A percentile compares a stretch with the other conserved stretches of the same genome.
phyloP scores from a whole-genome alignment of 2,329 filamentous ascomycete genomes.

The Shiraia sp. region DNA sequence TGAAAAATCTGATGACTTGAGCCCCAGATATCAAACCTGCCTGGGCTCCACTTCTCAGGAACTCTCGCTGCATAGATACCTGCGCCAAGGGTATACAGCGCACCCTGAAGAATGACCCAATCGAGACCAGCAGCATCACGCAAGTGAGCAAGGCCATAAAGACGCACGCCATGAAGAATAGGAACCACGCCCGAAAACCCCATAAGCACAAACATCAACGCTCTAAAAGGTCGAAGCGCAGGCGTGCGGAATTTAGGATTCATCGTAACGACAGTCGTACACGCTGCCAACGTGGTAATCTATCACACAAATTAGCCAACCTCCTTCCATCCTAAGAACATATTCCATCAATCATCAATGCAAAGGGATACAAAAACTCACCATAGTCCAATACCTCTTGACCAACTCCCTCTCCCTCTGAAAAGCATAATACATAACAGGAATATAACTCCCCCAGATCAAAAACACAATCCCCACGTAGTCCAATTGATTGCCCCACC shows the following conservation, averaged over 20 bases:
- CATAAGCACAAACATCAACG: conserved; percentile 86
- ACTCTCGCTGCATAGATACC: conserved; percentile 82
- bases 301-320: no score
- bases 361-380: no score
- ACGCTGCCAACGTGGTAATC: conserved; percentile 78
- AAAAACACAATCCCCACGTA: conserved; percentile 91
- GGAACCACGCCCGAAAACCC: conserved; percentile 84
- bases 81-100: conserved; percentile 83
- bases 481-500: conserved; percentile 89
- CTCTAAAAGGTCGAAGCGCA: conserved; percentile 79
- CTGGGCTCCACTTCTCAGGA: conserved; percentile 79
- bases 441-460: conserved; percentile 90
- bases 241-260: conserved; percentile 84
- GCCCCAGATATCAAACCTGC: conserved; percentile 85
- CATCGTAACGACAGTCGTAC: conserved; percentile 76
- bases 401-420: conserved; percentile 67
- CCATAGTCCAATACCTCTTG: conserved; percentile 74
- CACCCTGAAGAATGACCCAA: conserved; percentile 80
- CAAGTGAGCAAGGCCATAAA: conserved; percentile 70
- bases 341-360: no score
- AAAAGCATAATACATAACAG: conserved; percentile 68
- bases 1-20: conserved; percentile 98
- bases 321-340: no score
- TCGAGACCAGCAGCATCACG: conserved; percentile 75
- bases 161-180: conserved; percentile 71